A percentile compares a stretch with the other conserved stretches of the same genome.
These are phyloP conservation scores for Escallonia rubra DNA, from an alignment of 129 eudicot species.

Conservation along the genomic window DNA sequence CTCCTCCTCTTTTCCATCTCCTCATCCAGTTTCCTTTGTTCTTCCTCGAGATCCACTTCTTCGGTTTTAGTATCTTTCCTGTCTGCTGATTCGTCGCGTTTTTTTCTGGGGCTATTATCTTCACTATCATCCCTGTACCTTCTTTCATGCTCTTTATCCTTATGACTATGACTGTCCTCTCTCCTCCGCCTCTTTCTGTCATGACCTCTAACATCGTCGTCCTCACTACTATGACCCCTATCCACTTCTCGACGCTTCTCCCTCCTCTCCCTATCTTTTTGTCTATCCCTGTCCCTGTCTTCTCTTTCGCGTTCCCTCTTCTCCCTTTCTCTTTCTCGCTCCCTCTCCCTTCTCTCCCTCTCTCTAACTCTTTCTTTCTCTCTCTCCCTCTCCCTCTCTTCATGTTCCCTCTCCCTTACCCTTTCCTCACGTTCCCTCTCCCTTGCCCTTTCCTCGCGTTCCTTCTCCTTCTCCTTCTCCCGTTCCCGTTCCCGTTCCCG, in stretches of 20 bases:
- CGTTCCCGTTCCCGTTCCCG: constrained; percentile 2
- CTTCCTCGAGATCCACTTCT: constrained; percentile 75
- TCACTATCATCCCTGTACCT: constrained; percentile 56
- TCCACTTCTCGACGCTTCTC: constrained; percentile 13
- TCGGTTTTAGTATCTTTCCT: constrained; percentile 35
- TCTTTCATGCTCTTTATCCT: constrained; percentile 32
- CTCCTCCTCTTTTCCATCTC: constrained; percentile 89
- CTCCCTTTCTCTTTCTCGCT: constrained; percentile 37
- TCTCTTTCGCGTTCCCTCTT: background rate
- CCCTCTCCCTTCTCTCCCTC: constrained; percentile 55
- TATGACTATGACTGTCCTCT: constrained; percentile 47
- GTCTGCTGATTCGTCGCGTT: constrained; percentile 32
- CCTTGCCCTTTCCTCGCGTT: constrained; percentile 14
- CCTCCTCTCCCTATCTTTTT: constrained; percentile 57
- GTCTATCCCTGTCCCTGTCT: constrained; percentile 56
- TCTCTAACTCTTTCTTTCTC: constrained; percentile 40
- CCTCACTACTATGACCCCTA: constrained; percentile 31
- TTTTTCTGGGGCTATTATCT: constrained; percentile 27
- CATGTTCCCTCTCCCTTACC: constrained; percentile 19
- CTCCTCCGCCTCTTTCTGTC: constrained; percentile 58
- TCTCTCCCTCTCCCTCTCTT: constrained; percentile 56
- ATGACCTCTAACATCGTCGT: constrained; percentile 36
- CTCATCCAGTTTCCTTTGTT: constrained; percentile 66
- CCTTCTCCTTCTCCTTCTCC: constrained; percentile 7
- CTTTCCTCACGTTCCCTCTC: constrained; percentile 25